Percentiles rank a stretch among this genome's conserved stretches.
Evolutionary conservation across 768 basidiomycete genomes (phyloP).

Genomic region (Neoboletus magnificus): DNA sequence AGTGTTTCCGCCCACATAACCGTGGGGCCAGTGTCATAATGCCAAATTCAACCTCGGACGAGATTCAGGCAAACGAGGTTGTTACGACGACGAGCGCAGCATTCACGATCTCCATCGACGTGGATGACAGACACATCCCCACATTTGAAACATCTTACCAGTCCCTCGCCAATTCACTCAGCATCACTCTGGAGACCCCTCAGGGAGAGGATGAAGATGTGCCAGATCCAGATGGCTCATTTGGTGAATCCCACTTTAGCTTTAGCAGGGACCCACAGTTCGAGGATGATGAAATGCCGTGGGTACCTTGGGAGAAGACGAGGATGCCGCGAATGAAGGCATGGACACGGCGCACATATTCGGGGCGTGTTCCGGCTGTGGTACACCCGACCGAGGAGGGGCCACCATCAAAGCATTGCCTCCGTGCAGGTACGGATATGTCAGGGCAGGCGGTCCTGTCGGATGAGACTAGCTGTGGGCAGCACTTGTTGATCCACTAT

Average conservation of each 20-base stretch:
- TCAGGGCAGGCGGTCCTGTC: slow-evolving; percentile 5
- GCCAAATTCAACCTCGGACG: background rate
- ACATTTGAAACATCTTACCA: slow-evolving; percentile 16
- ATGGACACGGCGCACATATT: background rate
- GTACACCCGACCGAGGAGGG: background rate
- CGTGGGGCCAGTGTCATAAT: background rate
- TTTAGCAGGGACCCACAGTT: background rate
- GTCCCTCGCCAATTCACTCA: slow-evolving; percentile 7
- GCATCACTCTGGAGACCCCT: background rate
- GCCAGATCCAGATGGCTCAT: slow-evolving; percentile 9
- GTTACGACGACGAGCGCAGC: slow-evolving; percentile 7
- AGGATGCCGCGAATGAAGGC: background rate
- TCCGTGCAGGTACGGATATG: background rate
- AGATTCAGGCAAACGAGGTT: background rate
- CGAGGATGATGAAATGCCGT: slow-evolving; percentile 17
- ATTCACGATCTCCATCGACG: slow-evolving; percentile 3
- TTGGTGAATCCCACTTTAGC: background rate
- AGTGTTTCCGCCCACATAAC: fast-evolving
- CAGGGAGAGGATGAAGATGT: background rate
- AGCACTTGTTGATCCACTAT: slow-evolving; percentile 11
- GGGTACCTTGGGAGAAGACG: slow-evolving; percentile 18
- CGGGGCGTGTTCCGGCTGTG: background rate
- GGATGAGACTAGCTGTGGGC: background rate
- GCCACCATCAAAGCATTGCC: background rate
- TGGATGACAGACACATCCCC: background rate